Percentiles rank a stretch among this genome's conserved stretches.
These are phyloP conservation scores for Penicillium sp. DNA, from an alignment of 2,329 filamentous ascomycete genomes.

Conservation along the genomic window DNA sequence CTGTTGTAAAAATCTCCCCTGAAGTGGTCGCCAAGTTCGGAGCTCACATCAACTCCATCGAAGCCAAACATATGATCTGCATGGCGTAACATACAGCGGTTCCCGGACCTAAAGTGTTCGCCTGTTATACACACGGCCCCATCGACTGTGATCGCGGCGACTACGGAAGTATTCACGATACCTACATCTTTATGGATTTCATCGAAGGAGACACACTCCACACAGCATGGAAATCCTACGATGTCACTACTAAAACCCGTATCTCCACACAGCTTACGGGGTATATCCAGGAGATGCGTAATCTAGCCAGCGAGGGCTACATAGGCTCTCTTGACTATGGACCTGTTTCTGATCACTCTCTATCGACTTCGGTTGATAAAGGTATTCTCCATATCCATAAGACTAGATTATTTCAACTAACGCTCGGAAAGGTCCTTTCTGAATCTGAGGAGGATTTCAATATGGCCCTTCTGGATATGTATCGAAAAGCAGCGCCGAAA, in stretches of 20 bases:
- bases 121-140: conserved; percentile 16
- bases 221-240: conserved; percentile 11
- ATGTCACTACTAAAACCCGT: neutral
- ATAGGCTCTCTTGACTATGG: conserved; percentile 17
- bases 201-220: conserved; percentile 15
- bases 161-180: conserved; percentile 17
- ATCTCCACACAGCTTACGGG: conserved; percentile 11
- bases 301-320: conserved; percentile 8
- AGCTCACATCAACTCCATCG: conserved; percentile 11
- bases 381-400: neutral
- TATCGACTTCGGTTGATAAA: conserved; percentile 4
- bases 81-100: conserved; percentile 16
- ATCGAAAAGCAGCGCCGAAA: neutral
- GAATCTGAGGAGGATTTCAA: neutral
- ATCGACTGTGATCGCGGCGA: conserved; percentile 16
- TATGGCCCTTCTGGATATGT: neutral
- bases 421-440: neutral
- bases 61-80: conserved; percentile 19
- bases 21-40: conserved; percentile 20
- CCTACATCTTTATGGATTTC: conserved; percentile 22
- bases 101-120: conserved; percentile 15
- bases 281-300: conserved; percentile 13
- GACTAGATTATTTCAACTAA: neutral
- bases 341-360: conserved; percentile 13
- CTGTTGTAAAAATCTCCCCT: conserved; percentile 17